Conservation (phyloP, 169 alveolate genomes). For the Babesia ovis region DNA sequence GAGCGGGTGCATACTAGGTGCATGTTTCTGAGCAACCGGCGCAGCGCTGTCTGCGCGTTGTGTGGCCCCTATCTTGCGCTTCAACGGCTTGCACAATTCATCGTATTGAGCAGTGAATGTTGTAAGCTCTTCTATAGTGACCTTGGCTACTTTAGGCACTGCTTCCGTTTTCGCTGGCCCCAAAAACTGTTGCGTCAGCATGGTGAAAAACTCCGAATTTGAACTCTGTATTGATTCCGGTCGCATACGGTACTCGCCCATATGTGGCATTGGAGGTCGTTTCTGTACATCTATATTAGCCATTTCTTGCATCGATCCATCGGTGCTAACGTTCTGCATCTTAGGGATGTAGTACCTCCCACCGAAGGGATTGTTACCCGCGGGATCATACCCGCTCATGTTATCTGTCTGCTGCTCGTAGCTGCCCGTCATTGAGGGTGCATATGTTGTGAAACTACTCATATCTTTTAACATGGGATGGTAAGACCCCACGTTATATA, state of each 20-base stretch:
- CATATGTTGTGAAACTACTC: background rate
- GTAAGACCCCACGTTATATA: constrained; percentile 1
- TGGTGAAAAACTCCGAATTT: background rate
- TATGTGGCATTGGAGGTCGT: background rate
- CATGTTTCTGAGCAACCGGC: background rate
- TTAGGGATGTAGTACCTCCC: background rate
- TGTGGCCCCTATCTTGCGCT: background rate
- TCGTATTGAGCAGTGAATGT: constrained; percentile 2
- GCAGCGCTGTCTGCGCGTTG: background rate
- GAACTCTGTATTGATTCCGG: background rate
- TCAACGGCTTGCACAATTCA: constrained; percentile 4
- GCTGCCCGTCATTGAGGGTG: background rate
- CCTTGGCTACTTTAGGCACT: background rate
- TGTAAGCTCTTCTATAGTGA: constrained; percentile 8
- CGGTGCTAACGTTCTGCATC: background rate
- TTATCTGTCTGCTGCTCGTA: background rate
- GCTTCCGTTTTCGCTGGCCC: constrained; percentile 1
- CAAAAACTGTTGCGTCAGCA: constrained; percentile 2
- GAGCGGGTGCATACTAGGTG: background rate
- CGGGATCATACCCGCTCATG: background rate
- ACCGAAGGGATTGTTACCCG: background rate
- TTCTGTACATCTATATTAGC: background rate
- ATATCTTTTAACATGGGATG: background rate
- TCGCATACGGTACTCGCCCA: background rate
- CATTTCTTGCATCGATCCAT: background rate